phyloP scores from a whole-genome alignment of 1,284 basidiomycete species.

The Melampsora allii-populina region DNA sequence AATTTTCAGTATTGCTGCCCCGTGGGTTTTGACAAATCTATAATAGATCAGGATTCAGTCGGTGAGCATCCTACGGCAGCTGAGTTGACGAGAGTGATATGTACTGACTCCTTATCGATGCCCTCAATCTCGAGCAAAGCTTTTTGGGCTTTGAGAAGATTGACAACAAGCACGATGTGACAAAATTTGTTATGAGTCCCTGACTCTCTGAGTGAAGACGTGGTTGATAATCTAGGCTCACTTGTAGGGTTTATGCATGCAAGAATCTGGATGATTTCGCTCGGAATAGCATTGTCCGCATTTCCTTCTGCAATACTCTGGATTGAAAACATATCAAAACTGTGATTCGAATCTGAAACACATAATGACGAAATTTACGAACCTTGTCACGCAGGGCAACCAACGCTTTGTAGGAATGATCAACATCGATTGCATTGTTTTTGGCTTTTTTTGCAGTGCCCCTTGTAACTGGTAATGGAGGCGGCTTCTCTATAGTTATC shows the following conservation, averaged over 20 bases:
- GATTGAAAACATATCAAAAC: not conserved
- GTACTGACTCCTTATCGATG: not conserved
- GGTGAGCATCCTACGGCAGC: not conserved
- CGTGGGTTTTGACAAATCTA: conserved; percentile 1
- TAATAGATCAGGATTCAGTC: not conserved
- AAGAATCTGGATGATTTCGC: not conserved
- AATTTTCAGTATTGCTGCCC: not conserved
- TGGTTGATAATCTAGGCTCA: not conserved
- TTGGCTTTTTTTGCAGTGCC: no score
- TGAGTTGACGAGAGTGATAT: not conserved
- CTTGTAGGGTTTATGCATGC: not conserved
- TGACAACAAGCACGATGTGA: no score
- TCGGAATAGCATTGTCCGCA: not conserved
- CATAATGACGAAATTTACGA: not conserved
- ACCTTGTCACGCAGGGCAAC: not conserved
- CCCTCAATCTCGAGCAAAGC: conserved; percentile 3
- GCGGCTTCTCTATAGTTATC: no score
- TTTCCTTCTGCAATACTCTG: not conserved
- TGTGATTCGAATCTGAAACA: not conserved
- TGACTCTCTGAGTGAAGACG: no score
- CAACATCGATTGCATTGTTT: no score
- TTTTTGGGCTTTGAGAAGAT: not conserved
- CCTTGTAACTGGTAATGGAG: no score
- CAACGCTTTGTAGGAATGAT: not conserved
- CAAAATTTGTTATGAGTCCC: no score